phyloP scores from a whole-genome alignment of 2,329 filamentous ascomycete species.

The Aaosphaeria arxii region DNA sequence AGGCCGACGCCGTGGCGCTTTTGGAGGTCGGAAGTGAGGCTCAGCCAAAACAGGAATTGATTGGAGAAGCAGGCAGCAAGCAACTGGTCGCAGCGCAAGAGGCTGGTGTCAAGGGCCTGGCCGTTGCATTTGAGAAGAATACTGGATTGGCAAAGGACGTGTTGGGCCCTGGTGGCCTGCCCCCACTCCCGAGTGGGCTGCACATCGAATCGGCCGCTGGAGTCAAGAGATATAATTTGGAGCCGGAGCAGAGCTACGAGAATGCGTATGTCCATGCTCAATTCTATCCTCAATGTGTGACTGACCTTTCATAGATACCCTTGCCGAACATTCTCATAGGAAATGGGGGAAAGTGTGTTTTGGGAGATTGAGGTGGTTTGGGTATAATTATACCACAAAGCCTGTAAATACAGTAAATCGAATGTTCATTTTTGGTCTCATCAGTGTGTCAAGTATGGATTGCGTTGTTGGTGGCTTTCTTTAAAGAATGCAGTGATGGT shows the following conservation, averaged over 20 bases:
- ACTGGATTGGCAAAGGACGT: slow-evolving; percentile 54
- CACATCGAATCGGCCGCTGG: slow-evolving; percentile 51
- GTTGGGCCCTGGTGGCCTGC: slow-evolving; percentile 74
- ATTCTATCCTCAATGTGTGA: slow-evolving; percentile 7
- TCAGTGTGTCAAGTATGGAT: no score
- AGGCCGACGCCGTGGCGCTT: slow-evolving; percentile 81
- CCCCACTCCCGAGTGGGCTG: slow-evolving; percentile 78
- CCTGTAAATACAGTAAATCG: no score
- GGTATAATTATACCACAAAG: no score
- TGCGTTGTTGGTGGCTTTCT: no score
- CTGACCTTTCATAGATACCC: slow-evolving; percentile 35
- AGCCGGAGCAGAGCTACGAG: slow-evolving; percentile 65
- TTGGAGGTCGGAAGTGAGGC: slow-evolving; percentile 80
- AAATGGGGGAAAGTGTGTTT: background rate
- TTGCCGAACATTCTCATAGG: slow-evolving; percentile 44
- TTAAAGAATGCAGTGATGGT: no score
- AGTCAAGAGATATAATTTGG: slow-evolving; percentile 68
- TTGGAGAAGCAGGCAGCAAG: slow-evolving; percentile 70
- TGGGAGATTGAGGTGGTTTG: no score
- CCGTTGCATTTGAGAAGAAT: slow-evolving; percentile 69
- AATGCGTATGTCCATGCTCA: slow-evolving; percentile 28
- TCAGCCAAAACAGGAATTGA: slow-evolving; percentile 73
- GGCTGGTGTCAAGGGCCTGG: slow-evolving; percentile 68
- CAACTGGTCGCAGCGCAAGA: slow-evolving; percentile 75
- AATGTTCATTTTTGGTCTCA: no score